phyloP scores from a whole-genome alignment of 2,329 filamentous ascomycete species.

The Fusarium scirpi region DNA sequence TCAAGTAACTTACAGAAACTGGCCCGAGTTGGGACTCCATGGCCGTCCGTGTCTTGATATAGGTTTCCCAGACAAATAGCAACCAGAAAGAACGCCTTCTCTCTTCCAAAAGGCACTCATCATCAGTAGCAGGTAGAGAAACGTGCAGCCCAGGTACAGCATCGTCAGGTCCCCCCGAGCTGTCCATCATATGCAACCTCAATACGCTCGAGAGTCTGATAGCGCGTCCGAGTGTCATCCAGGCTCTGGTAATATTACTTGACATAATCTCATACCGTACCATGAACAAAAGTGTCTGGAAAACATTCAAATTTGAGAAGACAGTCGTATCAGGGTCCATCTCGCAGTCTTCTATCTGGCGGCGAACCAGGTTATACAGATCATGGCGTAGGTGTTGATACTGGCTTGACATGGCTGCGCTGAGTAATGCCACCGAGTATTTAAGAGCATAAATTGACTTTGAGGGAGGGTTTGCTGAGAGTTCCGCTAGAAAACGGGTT shows the following conservation, averaged over 20 bases:
- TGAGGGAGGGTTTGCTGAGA: neutral
- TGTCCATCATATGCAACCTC: neutral
- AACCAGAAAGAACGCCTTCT: neutral
- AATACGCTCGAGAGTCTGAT: neutral
- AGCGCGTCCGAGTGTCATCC: neutral
- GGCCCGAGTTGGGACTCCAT: neutral
- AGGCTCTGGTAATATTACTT: neutral
- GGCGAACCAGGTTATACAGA: fast-evolving
- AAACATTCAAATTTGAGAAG: neutral
- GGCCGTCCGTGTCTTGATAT: neutral
- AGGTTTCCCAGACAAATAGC: neutral
- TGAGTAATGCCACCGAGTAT: neutral
- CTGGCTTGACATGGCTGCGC: neutral
- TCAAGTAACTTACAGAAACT: neutral
- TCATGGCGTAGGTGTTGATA: neutral
- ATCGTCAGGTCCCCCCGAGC: fast-evolving
- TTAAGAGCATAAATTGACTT: neutral
- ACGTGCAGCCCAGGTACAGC: neutral
- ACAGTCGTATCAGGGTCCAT: fast-evolving
- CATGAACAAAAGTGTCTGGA: neutral
- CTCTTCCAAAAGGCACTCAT: fast-evolving
- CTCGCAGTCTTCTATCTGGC: neutral
- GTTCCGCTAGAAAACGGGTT: fast-evolving
- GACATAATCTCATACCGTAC: neutral
- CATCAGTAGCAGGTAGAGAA: fast-evolving